phyloP scores from a whole-genome alignment of 2,329 filamentous ascomycete genomes.

The Furcasterigmium furcatum region DNA sequence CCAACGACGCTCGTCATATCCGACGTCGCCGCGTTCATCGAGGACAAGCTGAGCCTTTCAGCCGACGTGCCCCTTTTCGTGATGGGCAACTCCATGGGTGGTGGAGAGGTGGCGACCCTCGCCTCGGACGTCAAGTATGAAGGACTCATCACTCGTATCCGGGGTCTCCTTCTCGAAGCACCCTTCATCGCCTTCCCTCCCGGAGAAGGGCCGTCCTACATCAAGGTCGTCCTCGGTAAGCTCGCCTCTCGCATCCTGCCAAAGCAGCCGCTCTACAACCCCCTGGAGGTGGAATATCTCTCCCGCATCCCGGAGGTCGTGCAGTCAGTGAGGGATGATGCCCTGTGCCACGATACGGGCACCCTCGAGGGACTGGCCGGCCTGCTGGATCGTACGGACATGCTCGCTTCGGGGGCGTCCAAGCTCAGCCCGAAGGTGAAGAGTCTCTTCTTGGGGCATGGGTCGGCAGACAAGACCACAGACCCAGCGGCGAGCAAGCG shows the following conservation, averaged over 20 bases:
- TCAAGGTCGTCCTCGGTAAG: slow-evolving; percentile 65
- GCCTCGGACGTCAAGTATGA: slow-evolving; percentile 46
- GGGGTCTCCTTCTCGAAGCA: slow-evolving; percentile 73
- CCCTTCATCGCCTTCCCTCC: slow-evolving; percentile 75
- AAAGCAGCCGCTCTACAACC: slow-evolving; percentile 61
- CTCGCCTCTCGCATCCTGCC: slow-evolving; percentile 68
- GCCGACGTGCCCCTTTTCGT: slow-evolving; percentile 66
- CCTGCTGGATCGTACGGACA: slow-evolving; percentile 70
- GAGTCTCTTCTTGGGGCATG: slow-evolving; percentile 71
- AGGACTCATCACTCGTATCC: slow-evolving; percentile 56
- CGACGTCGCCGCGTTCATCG: slow-evolving; percentile 77
- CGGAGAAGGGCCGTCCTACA: slow-evolving; percentile 56
- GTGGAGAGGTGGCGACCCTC: slow-evolving; percentile 68
- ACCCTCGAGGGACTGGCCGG: slow-evolving; percentile 78
- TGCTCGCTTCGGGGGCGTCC: slow-evolving; percentile 54
- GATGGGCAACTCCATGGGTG: slow-evolving; percentile 90
- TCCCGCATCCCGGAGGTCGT: slow-evolving; percentile 64
- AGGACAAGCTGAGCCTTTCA: slow-evolving; percentile 46
- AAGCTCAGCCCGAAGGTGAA: slow-evolving; percentile 50
- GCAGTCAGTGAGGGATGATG: slow-evolving; percentile 60
- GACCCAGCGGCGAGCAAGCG: slow-evolving; percentile 61
- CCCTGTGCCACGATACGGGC: slow-evolving; percentile 76
- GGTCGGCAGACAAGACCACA: slow-evolving; percentile 69
- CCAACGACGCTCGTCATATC: slow-evolving; percentile 68
- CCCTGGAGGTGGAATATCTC: slow-evolving; percentile 61